Base-by-base conservation (phyloP, 2,329 filamentous ascomycete species). In the Trichoderma sp. region DNA sequence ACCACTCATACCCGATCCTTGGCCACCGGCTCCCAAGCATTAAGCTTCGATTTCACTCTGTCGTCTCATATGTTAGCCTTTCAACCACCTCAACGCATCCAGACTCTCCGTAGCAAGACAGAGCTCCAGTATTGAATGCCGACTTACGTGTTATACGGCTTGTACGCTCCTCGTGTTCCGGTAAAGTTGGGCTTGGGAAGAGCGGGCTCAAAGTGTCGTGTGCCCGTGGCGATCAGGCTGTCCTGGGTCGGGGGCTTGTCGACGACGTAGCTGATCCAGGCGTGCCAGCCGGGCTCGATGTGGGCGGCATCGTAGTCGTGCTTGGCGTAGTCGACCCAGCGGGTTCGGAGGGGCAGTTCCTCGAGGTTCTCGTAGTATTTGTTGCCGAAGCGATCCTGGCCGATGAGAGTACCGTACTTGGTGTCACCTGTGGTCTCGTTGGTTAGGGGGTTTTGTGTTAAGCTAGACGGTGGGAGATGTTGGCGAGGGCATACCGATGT, bases 331-430 rank as follows among this genome's bases (percentile, higher is more conserved):
- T 98, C 95, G 75, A 99, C 93, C 96, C 97, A 99, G 87, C 95
- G 90, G 77, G 94, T 98, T 79, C 95, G 92, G 78, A 98, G 94
- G 72, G 96, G 96, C 73, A 99, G 88, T 83, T 99, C 96, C 81
- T 98, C 94, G 79, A 90, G 83, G 86, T 99, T 98, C 88, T 99
- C 96, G 82, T 90, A 99, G 88, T 88, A 99, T 86, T 97, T 98
- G 90, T 99, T 99, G 83, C 96, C 97, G 81, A 91, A 97, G 82
- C 91, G 90, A 86, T 99, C 96, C 79, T 85, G 89, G 78, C 92
- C 96, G 76, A 99, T 89, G 76, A 97, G 87, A 57, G 89, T 90
- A 79, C 96, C 97, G 80, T 92, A 91, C 86, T 99, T 99, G 83
- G 96, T 99, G 85, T 99, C 96, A 86, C 95, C 95, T 96, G 47